Evolutionary conservation across 2,329 filamentous ascomycete genomes (phyloP).

Genomic region (Talaromyces sp.): DNA sequence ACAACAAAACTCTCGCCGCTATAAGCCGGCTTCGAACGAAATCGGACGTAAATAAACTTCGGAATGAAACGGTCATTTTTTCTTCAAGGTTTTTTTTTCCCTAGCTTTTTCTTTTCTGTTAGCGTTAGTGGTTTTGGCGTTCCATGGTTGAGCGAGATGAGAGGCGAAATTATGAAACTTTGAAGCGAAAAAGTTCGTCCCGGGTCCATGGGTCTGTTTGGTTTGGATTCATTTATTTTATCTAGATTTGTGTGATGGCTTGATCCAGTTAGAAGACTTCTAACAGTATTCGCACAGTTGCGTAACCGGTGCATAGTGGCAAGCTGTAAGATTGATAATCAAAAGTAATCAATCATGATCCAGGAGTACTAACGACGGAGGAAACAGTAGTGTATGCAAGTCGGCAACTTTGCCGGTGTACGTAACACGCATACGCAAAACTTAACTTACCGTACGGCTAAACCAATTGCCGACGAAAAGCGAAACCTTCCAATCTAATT

Average conservation of each 20-base stretch:
- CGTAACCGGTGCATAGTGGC: not conserved
- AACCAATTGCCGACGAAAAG: not conserved
- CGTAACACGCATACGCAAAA: not conserved
- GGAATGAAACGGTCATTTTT: not conserved
- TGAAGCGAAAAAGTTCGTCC: not conserved
- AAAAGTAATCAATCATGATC: not conserved
- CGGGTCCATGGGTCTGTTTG: not conserved
- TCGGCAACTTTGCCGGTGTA: slow-evolving; percentile 5
- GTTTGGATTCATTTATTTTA: not conserved
- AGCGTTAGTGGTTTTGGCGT: not conserved
- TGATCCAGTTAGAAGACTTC: not conserved
- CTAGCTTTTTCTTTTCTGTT: not conserved
- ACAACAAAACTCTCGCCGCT: not conserved
- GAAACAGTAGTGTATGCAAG: not conserved
- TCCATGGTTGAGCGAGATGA: not conserved
- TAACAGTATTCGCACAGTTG: not conserved
- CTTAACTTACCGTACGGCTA: not conserved
- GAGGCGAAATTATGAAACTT: not conserved
- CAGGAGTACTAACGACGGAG: not conserved
- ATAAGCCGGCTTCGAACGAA: not conserved
- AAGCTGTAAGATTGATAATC: not conserved
- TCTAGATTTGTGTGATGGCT: not conserved
- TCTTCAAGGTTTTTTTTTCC: not conserved
- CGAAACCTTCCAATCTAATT: not conserved
- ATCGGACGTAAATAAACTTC: not conserved